A percentile compares a stretch with the other conserved stretches of the same genome.
phyloP scores from a whole-genome alignment of 768 basidiomycete genomes.

The Boletus insuetus region DNA sequence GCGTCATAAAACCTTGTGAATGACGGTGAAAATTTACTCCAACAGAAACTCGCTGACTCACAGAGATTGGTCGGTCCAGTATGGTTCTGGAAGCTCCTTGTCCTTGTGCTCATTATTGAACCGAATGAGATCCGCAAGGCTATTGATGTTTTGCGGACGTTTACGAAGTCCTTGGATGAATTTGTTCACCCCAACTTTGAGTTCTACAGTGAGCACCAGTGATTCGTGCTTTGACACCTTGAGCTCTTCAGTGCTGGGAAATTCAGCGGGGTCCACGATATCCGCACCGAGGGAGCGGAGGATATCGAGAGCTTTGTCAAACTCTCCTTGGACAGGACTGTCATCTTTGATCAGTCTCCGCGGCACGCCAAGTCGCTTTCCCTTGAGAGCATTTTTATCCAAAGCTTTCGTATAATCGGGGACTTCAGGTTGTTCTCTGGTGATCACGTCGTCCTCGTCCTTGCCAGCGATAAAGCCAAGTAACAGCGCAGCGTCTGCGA shows the following conservation, averaged over 20 bases:
- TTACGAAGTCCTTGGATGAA: conserved; percentile 46
- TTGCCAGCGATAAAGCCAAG: conserved; percentile 52
- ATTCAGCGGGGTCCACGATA: conserved; percentile 61
- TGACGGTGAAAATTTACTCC: neutral
- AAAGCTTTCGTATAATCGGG: conserved; percentile 59
- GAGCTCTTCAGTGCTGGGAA: conserved; percentile 53
- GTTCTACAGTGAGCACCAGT: conserved; percentile 51
- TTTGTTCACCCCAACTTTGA: conserved; percentile 57
- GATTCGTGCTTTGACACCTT: conserved; percentile 46
- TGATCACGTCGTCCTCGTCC: conserved; percentile 52
- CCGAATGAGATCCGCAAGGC: conserved; percentile 53
- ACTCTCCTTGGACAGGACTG: conserved; percentile 32
- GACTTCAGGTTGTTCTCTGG: conserved; percentile 48
- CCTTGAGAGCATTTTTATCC: conserved; percentile 43
- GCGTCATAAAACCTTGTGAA: conserved; percentile 20
- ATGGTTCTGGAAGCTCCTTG: conserved; percentile 42
- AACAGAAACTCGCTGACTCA: conserved; percentile 9
- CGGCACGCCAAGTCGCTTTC: conserved; percentile 55
- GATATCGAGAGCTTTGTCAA: conserved; percentile 37
- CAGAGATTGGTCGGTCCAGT: conserved; percentile 36
- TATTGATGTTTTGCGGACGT: conserved; percentile 56
- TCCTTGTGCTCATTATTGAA: conserved; percentile 54
- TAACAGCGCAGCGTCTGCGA: conserved; percentile 55
- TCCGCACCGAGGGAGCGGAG: conserved; percentile 42
- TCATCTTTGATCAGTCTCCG: conserved; percentile 30